A percentile compares a stretch with the other conserved stretches of the same genome.
These are phyloP conservation scores for Leccinum fuscescens DNA, from an alignment of 1,284 basidiomycete species.

Conservation along the genomic window DNA sequence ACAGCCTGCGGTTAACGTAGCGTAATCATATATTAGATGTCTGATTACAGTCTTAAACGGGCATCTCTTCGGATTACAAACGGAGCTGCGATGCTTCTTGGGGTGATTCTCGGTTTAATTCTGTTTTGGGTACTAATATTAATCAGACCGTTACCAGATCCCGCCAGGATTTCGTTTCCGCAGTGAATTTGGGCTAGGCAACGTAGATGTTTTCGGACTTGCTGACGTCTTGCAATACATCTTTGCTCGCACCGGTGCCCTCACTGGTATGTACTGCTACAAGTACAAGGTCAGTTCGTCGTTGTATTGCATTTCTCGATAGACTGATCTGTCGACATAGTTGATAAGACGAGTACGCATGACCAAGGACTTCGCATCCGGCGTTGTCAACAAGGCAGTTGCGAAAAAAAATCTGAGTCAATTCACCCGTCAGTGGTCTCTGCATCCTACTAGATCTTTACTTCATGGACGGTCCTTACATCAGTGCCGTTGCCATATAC, in stretches of 20 bases:
- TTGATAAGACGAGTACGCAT: conserved; percentile 99
- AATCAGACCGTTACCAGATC: not conserved
- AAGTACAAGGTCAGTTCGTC: conserved; percentile 82
- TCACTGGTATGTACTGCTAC: conserved; percentile 99
- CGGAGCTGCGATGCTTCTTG: not conserved
- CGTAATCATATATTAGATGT: not conserved
- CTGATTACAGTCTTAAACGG: not conserved
- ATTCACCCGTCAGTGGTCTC: no score
- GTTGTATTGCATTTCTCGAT: conserved; percentile 5
- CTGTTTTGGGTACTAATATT: not conserved
- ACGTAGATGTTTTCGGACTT: conserved; percentile 98
- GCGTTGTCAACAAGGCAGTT: no score
- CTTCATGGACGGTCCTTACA: no score
- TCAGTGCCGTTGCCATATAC: no score
- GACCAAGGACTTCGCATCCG: conserved; percentile 82
- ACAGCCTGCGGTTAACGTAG: no score
- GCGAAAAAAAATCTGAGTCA: no score
- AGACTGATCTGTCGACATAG: conserved; percentile 34
- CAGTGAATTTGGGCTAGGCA: conserved; percentile 83
- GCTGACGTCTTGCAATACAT: conserved; percentile 99
- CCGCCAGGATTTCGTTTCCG: not conserved
- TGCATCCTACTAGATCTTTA: no score
- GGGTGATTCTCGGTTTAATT: not conserved
- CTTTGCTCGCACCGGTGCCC: conserved; percentile 94
- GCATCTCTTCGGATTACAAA: not conserved